A percentile compares a stretch with the other conserved stretches of the same genome.
phyloP scores from a whole-genome alignment of 148 eudicot genomes.

The Tetragonia tetragonoides region DNA sequence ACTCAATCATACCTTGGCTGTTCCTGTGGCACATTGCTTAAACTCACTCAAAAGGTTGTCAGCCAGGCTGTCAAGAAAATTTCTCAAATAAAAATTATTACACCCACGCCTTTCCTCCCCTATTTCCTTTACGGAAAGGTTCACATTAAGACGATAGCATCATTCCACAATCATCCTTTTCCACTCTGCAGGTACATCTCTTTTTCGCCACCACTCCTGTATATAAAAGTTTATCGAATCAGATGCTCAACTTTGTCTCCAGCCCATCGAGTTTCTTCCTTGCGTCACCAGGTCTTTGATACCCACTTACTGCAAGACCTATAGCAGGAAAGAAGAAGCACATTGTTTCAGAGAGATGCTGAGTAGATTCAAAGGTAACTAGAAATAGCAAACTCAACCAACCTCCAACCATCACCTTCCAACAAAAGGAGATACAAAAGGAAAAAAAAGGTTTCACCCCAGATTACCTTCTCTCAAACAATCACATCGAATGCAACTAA shows the following conservation, averaged over 20 bases:
- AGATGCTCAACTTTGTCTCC: slow-evolving; percentile 36
- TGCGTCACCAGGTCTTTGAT: slow-evolving; percentile 32
- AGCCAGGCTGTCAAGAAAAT: slow-evolving; percentile 17
- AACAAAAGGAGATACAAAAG: too few species aligned
- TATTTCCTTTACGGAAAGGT: slow-evolving; percentile 8
- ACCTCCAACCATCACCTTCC: neutral
- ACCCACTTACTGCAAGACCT: slow-evolving; percentile 33
- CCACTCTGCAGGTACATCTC: slow-evolving; percentile 15
- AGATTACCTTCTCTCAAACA: too few species aligned
- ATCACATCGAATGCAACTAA: too few species aligned
- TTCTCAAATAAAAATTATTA: neutral
- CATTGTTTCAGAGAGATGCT: slow-evolving; percentile 12
- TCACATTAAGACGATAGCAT: slow-evolving; percentile 16
- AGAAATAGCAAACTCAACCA: neutral
- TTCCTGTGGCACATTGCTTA: slow-evolving; percentile 18
- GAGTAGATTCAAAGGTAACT: slow-evolving; percentile 16
- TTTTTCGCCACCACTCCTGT: slow-evolving; percentile 11
- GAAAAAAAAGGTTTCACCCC: too few species aligned
- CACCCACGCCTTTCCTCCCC: neutral
- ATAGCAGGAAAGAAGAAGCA: slow-evolving; percentile 16
- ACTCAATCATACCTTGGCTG: slow-evolving; percentile 17
- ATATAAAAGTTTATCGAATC: slow-evolving; percentile 26
- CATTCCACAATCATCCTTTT: slow-evolving; percentile 18
- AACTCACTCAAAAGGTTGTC: slow-evolving; percentile 17
- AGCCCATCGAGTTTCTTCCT: slow-evolving; percentile 21